Evolutionary conservation across 2,329 filamentous ascomycete genomes (phyloP).

Genomic region (Rutstroemia sp.): DNA sequence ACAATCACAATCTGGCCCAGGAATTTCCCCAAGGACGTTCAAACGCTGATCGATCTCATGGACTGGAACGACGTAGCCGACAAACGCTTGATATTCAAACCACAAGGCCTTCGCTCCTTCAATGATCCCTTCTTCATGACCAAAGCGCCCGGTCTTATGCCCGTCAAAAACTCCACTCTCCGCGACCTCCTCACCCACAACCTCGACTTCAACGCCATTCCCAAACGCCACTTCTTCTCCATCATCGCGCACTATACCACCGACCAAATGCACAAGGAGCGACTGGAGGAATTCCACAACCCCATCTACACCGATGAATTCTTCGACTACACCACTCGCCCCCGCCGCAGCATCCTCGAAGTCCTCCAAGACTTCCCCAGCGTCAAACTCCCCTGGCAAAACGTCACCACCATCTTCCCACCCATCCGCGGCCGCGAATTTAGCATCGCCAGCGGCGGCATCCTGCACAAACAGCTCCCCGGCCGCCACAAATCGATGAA

Average conservation of each 20-base stretch:
- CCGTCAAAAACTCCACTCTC: conserved; percentile 41
- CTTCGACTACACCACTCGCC: conserved; percentile 90
- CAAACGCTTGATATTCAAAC: conserved; percentile 47
- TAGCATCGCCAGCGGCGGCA: conserved; percentile 75
- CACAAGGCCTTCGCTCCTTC: conserved; percentile 20
- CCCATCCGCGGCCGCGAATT: conserved; percentile 84
- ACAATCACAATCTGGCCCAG: conserved; percentile 78
- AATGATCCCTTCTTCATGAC: conserved; percentile 27
- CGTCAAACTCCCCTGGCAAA: conserved; percentile 71
- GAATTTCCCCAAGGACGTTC: conserved; percentile 77
- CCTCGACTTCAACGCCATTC: conserved; percentile 84
- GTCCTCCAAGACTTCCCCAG: conserved; percentile 84
- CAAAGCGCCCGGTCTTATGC: conserved; percentile 29
- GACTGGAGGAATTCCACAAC: conserved; percentile 75
- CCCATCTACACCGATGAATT: conserved; percentile 81
- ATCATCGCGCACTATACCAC: conserved; percentile 68
- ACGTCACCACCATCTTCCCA: conserved; percentile 68
- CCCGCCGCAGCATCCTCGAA: conserved; percentile 84
- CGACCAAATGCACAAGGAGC: conserved; percentile 67
- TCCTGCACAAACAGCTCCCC: conserved; percentile 18
- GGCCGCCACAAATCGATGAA: conserved; percentile 30
- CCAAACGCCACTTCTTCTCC: conserved; percentile 78
- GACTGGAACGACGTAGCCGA: conserved; percentile 71
- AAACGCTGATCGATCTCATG: conserved; percentile 71
- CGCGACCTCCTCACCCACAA: conserved; percentile 72